Evolutionary conservation across 78 protist genomes (phyloP).

Genomic region (Salpingoeca rosetta): DNA sequence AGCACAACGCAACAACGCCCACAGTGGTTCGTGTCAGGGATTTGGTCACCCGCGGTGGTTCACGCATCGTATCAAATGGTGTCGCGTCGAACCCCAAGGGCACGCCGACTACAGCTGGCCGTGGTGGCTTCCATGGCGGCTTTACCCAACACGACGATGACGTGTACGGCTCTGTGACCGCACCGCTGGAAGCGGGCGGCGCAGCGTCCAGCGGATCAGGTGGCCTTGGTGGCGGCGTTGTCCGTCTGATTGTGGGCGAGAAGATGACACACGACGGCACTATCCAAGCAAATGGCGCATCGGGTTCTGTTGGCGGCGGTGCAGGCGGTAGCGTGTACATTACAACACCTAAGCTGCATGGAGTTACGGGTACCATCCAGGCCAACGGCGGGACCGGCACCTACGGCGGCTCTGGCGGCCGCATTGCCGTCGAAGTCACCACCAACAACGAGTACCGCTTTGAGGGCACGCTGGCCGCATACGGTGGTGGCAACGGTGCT

Average conservation of each 20-base stretch:
- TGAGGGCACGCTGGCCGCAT: not conserved
- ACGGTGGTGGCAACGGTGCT: too few relatives aligned
- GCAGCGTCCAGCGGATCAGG: not conserved
- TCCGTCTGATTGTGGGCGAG: not conserved
- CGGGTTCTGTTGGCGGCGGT: slow-evolving; percentile 1
- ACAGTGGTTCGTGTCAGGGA: too few relatives aligned
- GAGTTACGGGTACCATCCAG: not conserved
- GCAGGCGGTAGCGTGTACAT: not conserved
- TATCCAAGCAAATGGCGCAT: not conserved
- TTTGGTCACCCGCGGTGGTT: not conserved
- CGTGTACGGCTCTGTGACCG: not conserved
- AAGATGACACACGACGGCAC: not conserved
- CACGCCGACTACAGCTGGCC: too few relatives aligned
- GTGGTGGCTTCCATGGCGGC: not conserved
- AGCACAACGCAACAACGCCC: too few relatives aligned
- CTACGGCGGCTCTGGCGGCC: not conserved
- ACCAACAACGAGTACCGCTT: not conserved
- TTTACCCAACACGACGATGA: not conserved
- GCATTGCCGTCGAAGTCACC: not conserved
- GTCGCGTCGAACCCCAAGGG: too few relatives aligned
- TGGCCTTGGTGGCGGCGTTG: not conserved
- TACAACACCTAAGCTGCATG: not conserved
- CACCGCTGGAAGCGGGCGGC: not conserved
- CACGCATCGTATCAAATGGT: not conserved
- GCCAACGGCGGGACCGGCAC: not conserved